phyloP scores from a whole-genome alignment of 257 asterid genomes.

The Nicotiana benthamiana region DNA sequence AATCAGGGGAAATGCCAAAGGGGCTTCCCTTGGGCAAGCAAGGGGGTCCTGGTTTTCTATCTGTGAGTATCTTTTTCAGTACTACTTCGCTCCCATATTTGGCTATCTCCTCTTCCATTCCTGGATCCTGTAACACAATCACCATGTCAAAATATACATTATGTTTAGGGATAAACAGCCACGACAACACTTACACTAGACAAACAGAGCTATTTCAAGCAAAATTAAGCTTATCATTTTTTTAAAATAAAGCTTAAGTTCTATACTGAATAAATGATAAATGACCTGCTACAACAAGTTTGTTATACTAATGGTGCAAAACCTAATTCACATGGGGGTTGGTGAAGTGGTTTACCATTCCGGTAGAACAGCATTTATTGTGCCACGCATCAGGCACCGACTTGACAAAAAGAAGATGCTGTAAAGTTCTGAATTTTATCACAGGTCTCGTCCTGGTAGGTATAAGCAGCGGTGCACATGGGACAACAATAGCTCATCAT shows the following conservation, averaged over 20 bases:
- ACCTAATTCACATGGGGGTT: not conserved
- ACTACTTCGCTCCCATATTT: slow-evolving; percentile 50
- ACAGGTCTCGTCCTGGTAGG: not conserved
- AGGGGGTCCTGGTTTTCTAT: slow-evolving; percentile 59
- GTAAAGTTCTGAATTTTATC: not conserved
- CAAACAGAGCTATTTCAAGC: not conserved
- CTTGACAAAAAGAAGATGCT: too few species aligned
- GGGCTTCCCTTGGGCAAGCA: slow-evolving; percentile 51
- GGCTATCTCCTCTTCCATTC: slow-evolving; percentile 71
- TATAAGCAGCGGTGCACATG: not conserved
- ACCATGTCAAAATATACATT: not conserved
- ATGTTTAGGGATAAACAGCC: too few species aligned
- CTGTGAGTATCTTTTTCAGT: slow-evolving; percentile 54
- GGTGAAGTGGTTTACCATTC: too few species aligned
- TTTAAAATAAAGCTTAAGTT: too few species aligned
- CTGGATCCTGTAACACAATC: slow-evolving; percentile 42
- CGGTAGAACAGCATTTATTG: not conserved
- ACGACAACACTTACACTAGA: not conserved
- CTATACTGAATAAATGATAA: too few species aligned
- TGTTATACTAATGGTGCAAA: too few species aligned
- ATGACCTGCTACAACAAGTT: too few species aligned
- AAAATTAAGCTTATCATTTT: not conserved
- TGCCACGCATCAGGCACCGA: not conserved
- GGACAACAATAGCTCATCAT: not conserved
- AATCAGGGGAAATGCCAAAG: slow-evolving; percentile 30